Base-by-base conservation (phyloP, 2,329 filamentous ascomycete species). In the Epichloe festucae region DNA sequence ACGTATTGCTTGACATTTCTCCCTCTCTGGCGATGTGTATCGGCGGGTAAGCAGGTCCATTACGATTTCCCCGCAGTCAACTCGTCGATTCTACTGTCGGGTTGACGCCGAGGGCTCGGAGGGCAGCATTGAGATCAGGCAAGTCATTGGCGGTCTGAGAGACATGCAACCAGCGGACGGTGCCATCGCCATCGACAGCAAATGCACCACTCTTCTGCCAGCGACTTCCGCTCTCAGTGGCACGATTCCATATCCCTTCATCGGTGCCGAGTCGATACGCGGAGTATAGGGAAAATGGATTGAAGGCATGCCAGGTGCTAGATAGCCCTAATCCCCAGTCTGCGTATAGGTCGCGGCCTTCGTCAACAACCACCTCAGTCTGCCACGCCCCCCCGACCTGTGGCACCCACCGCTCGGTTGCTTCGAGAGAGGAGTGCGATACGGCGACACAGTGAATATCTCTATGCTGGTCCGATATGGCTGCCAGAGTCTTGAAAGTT, bases 131-230 rank as follows among this genome's bases (percentile, higher is more conserved):
- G 8, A 68, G 58, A 46, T 67, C 56, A 6, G 65, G 60, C 41
- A 67, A n/a, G 47, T 66, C 61, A 46, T 65, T 58, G 7, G 64
- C 66, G 3, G 63, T 52, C 39, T 57, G 58, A 6, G 60, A 56
- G 23, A 65, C 52, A 34, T 68, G 66, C 34, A 55, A 55, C 62
- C 62, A 67, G 6, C 58, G 57, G 36, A 68, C 57, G 12, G 54
- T 62, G 5, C 66, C 65, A 35, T 61, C 56, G 7, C 53, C 57
- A 44, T 66, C 63, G 21, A 70, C 59, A 11, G 77, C 82, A 66
- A 82, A 88, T 31, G 76, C 78, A 31, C 84, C 84, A 45, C 76
- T 72, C 27, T 70, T 83, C 73, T 88, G 84, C 84, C 84, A 88
- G 49, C 81, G 67, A 56, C 68, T 79, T 40, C 84, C 84, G 60